These are phyloP conservation scores for Nakazawaea molendinolei DNA, from an alignment of 805 yeast genomes.

Conservation along the genomic window DNA sequence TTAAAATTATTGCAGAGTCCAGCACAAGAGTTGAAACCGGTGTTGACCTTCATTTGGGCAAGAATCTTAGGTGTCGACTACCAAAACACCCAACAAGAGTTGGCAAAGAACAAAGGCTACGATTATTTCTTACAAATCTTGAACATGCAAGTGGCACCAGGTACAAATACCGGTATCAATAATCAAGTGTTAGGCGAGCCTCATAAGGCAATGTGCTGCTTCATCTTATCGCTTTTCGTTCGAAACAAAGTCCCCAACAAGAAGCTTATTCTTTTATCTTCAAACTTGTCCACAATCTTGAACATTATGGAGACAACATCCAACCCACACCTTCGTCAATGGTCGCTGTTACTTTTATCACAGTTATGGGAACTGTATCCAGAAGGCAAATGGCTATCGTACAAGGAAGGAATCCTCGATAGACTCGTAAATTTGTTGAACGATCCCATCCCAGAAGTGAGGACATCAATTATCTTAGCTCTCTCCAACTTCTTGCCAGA, in stretches of 20 bases:
- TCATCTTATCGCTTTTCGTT: constrained; percentile 79
- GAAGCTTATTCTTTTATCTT: constrained; percentile 67
- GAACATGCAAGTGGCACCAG: constrained; percentile 32
- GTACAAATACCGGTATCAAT: constrained; percentile 10
- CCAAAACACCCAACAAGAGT: constrained; percentile 82
- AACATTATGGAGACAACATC: constrained; percentile 65
- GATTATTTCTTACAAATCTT: constrained; percentile 80
- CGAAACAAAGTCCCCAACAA: constrained; percentile 78
- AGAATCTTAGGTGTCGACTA: constrained; percentile 94
- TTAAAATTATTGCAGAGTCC: constrained; percentile 86
- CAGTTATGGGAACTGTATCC: constrained; percentile 69
- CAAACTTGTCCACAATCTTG: constrained; percentile 61
- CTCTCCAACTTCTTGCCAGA: constrained; percentile 62
- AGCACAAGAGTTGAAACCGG: constrained; percentile 91
- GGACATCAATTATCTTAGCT: constrained; percentile 76
- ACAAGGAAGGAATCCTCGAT: constrained; percentile 55
- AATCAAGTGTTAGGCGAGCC: constrained; percentile 44
- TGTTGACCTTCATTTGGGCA: constrained; percentile 94
- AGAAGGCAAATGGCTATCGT: constrained; percentile 67
- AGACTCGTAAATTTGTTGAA: constrained; percentile 51
- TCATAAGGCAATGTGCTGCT: constrained; percentile 94
- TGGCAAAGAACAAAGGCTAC: constrained; percentile 86
- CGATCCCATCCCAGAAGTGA: constrained; percentile 93
- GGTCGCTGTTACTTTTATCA: constrained; percentile 79
- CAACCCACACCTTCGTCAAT: constrained; percentile 81